Evolutionary conservation across 129 eudicot genomes (phyloP), one percentile per base, ranked within the genome.

Genomic region (Chrysanthemum makinoi): DNA sequence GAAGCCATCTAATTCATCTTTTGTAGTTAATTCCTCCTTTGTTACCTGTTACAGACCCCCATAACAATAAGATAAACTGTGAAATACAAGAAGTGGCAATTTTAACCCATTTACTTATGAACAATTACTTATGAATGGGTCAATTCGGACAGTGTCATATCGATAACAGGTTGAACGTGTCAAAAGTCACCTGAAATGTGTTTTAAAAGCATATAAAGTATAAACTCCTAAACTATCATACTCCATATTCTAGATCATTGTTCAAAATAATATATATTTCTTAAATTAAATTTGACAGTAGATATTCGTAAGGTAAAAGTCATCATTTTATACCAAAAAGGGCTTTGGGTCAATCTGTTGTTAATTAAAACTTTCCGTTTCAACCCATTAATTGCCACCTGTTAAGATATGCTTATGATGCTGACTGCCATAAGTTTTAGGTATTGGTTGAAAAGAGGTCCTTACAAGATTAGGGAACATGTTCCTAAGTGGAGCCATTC

Each of bases 401-500:
- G 6, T 7, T 24, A 61, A 12, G 7, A 13, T 61, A 5, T 1
- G n/a, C 47, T 12, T 60, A 28, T 10, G 44, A 60, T 60, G 65
- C 20, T 60, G 3, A 60, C 16, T 14, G 46, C 26, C 28, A 61
- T n/a, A 61, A 28, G 7, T 60, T 51, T 11, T 0, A 17, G 17
- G 30, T 16, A 55, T 46, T 22, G 44, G 72, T 55, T 15, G 33
- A 30, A 69, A 58, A 50, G 43, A 35, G 35, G 49, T 70, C 50
- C 90, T 85, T 75, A 93, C 98, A 71, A 89, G 92, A 87, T 93
- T 93, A 14, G 98, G 98, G 81, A 93, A 93, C 98, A 93, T 93
- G 82, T 93, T 93, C 80, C 98, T 85, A 30, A 93, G 96, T 44
- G 98, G 96, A 50, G 98, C 98, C 98, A 93, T 93, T 46, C 96